Percentiles rank a stretch among this genome's conserved stretches.
These are phyloP conservation scores for Penicillium subrubescens DNA, from an alignment of 495 filamentous ascomycete genomes.

Conservation along the genomic window DNA sequence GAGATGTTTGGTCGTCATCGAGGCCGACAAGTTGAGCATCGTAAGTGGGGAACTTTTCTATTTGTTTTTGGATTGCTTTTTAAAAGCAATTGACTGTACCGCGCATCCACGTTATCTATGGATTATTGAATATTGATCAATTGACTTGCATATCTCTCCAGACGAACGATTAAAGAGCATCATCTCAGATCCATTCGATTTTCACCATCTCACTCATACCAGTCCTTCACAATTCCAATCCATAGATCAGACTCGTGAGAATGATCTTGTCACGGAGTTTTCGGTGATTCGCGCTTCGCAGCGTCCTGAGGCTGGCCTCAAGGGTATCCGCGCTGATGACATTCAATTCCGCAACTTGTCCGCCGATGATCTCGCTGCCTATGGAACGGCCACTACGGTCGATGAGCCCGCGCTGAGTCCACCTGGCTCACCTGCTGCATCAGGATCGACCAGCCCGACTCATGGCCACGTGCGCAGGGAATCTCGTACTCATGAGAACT, in stretches of 20 bases:
- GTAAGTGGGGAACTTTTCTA: conserved; percentile 30
- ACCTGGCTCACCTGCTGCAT: conserved; percentile 24
- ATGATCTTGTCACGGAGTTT: conserved; percentile 67
- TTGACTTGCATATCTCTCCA: conserved; percentile 9
- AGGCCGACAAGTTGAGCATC: conserved; percentile 32
- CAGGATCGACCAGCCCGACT: conserved; percentile 19
- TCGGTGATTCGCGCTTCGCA: conserved; percentile 70
- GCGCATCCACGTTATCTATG: not conserved
- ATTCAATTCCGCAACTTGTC: conserved; percentile 66
- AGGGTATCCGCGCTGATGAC: conserved; percentile 65
- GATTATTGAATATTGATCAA: not conserved
- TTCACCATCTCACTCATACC: conserved; percentile 84
- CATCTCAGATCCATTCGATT: conserved; percentile 86
- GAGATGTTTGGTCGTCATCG: conserved; percentile 26
- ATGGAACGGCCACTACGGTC: conserved; percentile 26
- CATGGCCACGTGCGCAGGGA: conserved; percentile 25
- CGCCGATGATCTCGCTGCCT: conserved; percentile 46
- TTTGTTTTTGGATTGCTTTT: not conserved
- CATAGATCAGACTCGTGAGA: conserved; percentile 56
- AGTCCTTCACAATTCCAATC: conserved; percentile 63
- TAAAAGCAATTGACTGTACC: conserved; percentile 2
- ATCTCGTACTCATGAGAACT: conserved; percentile 50
- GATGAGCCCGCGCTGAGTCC: conserved; percentile 31
- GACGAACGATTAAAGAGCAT: conserved; percentile 46
- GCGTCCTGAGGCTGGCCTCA: conserved; percentile 58